Conservation (phyloP, 1,284 basidiomycete genomes). For the Microstroma glucosiphilum region DNA sequence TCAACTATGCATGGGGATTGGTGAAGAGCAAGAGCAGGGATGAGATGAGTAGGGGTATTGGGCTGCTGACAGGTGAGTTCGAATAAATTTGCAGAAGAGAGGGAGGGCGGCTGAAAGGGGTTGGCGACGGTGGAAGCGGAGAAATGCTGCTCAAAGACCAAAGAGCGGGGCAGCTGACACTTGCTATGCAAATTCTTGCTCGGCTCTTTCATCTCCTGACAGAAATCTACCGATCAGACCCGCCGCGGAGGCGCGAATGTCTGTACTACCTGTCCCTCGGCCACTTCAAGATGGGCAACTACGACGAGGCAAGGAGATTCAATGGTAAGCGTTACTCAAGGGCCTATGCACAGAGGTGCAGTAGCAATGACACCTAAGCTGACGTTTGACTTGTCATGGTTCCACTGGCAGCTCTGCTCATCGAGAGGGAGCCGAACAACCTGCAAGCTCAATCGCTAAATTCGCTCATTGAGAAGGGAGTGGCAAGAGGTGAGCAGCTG, state of each 20-base stretch:
- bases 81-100: no score
- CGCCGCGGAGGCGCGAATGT: conserved; percentile 83
- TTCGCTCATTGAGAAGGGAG: conserved; percentile 77
- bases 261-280: conserved; percentile 94
- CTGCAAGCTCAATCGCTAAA: conserved; percentile 83
- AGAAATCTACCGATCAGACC: conserved; percentile 90
- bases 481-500: conserved; percentile 67
- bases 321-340: conserved; percentile 62
- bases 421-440: conserved; percentile 90
- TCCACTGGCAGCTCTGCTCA: conserved; percentile 63
- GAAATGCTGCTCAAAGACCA: background rate
- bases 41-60: conserved; percentile 67
- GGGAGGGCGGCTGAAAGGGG: background rate
- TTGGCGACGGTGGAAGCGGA: background rate
- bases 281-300: conserved; percentile 95
- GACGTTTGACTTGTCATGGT: background rate
- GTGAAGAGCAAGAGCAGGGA: conserved; percentile 43
- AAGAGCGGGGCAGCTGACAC: no score
- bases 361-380: background rate
- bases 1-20: conserved; percentile 86
- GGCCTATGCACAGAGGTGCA: no score
- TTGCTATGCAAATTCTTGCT: background rate
- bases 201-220: background rate
- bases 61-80: conserved; percentile 78
- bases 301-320: conserved; percentile 83